Base-by-base conservation (phyloP, 306 rosid species). In the Cajanus cajan region DNA sequence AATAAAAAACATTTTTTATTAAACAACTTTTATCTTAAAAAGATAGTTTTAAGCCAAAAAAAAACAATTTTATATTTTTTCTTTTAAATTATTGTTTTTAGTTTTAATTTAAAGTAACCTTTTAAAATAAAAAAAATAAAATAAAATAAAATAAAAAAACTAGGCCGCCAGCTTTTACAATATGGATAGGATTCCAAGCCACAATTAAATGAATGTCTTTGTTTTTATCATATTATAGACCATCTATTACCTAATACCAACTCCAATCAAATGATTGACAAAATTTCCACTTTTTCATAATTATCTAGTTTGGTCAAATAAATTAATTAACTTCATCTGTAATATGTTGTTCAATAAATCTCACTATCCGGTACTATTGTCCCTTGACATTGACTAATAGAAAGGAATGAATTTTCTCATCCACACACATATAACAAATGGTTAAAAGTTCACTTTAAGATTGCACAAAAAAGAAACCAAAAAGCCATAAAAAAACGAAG, bases 191-290 rank as follows among this genome's bases (percentile, higher is more conserved):
- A 75, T 61, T 76, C 39, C 16, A 33, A 14, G 51, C 36, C 16
- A 5, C 15, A 15, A 64, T 63, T 50, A 65, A 66, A n/a, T 22
- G 22, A 45, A 55, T 33, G 31, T 34, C 31, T 13, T 13, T 79
- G 71, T 47, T 69, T 40, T n/a, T 24, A 13, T 39, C 41, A 28
- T 9, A 44, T 19, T 33, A 22, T 11, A 52, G 22, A 77, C 65
- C n/a, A n/a, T n/a, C n/a, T n/a, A n/a, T n/a, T 8, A 77, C 66
- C 82, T 45, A 59, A 79, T 58, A 52, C 77, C 70, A 69, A 58
- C 77, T 28, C 7, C 62, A 78, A 18, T 44, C 28, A 79, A 45
- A 71, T 79, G 72, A 71, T 70, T 58, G 57, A 33, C 11, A 13
- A 58, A 54, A 12, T 52, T 41, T 36, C 72, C 6, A 4, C 51